Percentiles rank a stretch among this genome's conserved stretches.
Conservation (phyloP, 176 grass and related monocot species). For the Oryza glaberrima region DNA sequence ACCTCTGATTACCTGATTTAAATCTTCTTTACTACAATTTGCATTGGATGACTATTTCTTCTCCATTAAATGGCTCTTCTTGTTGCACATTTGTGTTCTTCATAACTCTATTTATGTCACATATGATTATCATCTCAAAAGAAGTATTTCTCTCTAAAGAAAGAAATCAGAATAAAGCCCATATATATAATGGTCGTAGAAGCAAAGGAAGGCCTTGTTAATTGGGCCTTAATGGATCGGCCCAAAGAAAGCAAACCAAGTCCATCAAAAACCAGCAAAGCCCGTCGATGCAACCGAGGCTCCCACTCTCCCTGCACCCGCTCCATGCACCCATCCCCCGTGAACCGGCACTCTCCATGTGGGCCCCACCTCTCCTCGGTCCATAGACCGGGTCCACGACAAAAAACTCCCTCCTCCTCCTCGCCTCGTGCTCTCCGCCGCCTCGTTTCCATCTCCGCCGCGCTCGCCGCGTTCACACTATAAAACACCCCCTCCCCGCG, state of each 20-base stretch:
- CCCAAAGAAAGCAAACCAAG: neutral
- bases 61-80: neutral
- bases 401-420: neutral
- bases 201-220: no score
- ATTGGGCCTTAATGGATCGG: neutral
- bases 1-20: no score
- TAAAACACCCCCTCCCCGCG: constrained; percentile 27
- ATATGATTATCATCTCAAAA: no score
- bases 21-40: no score
- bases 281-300: constrained; percentile 36
- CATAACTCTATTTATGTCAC: neutral
- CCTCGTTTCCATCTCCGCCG: constrained; percentile 35
- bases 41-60: no score
- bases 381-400: neutral
- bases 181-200: neutral
- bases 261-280: constrained; percentile 28
- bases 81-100: neutral
- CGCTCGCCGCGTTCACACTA: neutral
- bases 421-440: constrained; percentile 45
- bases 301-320: neutral
- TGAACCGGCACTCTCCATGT: neutral
- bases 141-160: neutral
- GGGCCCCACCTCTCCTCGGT: neutral
- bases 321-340: neutral
- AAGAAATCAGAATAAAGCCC: neutral